These are phyloP conservation scores for Colletotrichum sp. DNA, from an alignment of 2,329 filamentous ascomycete genomes.

Conservation along the genomic window DNA sequence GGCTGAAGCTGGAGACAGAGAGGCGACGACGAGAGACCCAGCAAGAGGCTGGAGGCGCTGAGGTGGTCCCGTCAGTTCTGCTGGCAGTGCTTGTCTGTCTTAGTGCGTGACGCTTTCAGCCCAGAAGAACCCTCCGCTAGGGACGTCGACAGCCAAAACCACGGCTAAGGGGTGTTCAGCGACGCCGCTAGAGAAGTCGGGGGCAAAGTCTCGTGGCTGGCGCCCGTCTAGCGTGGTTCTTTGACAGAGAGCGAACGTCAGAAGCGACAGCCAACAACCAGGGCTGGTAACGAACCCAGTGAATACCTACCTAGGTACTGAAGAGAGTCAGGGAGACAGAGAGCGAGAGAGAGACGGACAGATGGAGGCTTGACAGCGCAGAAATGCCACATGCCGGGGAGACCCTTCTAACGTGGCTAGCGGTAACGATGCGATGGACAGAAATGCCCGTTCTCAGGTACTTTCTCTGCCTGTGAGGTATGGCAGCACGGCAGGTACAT, in stretches of 20 bases:
- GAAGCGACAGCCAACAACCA: background rate
- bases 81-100: background rate
- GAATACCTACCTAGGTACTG: no score
- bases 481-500: background rate
- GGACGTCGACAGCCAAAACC: background rate
- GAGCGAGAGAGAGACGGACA: background rate
- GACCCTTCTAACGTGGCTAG: constrained; percentile 17
- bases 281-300: background rate
- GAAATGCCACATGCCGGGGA: constrained; percentile 4
- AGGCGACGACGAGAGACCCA: background rate
- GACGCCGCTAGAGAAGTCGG: background rate
- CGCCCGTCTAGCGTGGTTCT: background rate
- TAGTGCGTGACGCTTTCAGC: constrained; percentile 12
- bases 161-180: background rate
- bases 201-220: background rate
- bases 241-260: background rate
- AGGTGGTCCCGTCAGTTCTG: background rate
- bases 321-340: background rate
- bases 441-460: background rate
- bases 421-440: background rate
- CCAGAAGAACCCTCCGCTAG: background rate
- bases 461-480: background rate
- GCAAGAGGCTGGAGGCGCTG: background rate
- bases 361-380: constrained; percentile 2
- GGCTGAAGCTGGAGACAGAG: background rate